Conservation (phyloP, 202 grass and related monocot genomes). For the Saccharum hybrid region DNA sequence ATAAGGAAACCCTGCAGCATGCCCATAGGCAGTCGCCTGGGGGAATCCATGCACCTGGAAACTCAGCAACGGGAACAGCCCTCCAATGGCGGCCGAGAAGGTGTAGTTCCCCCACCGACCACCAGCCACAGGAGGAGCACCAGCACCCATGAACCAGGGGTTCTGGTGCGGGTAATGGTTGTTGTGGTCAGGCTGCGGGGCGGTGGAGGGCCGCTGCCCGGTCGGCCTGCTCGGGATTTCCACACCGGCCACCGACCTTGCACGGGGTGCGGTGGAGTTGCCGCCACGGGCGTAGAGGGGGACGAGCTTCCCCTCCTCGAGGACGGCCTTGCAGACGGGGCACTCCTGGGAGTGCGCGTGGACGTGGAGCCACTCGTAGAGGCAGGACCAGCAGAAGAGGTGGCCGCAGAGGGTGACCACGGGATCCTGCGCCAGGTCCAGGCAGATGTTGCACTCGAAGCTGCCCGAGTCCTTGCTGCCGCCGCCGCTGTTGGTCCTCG, state of each 20-base stretch:
- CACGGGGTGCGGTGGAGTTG: conserved; percentile 46
- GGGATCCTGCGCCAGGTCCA: conserved; percentile 71
- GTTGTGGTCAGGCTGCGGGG: conserved; percentile 54
- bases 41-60: conserved; percentile 84
- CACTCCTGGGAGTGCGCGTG: conserved; percentile 75
- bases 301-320: conserved; percentile 78
- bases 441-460: conserved; percentile 93
- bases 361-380: conserved; percentile 79
- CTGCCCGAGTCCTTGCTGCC: conserved; percentile 55
- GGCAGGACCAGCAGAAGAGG: conserved; percentile 83
- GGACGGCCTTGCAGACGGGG: conserved; percentile 81
- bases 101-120: conserved; percentile 75
- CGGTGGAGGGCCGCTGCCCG: conserved; percentile 56
- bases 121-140: conserved; percentile 40
- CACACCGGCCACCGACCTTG: conserved; percentile 42
- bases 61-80: conserved; percentile 70
- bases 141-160: conserved; percentile 61
- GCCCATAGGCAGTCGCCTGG: conserved; percentile 55
- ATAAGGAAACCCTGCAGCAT: conserved; percentile 63
- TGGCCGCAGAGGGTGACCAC: conserved; percentile 87
- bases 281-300: conserved; percentile 73
- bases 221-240: conserved; percentile 59
- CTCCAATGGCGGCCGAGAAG: conserved; percentile 71
- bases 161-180: conserved; percentile 52
- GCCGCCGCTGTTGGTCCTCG: conserved; percentile 31